Evolutionary conservation across 1,139 yeast genomes (phyloP).

Genomic region (Diutina siamensis): DNA sequence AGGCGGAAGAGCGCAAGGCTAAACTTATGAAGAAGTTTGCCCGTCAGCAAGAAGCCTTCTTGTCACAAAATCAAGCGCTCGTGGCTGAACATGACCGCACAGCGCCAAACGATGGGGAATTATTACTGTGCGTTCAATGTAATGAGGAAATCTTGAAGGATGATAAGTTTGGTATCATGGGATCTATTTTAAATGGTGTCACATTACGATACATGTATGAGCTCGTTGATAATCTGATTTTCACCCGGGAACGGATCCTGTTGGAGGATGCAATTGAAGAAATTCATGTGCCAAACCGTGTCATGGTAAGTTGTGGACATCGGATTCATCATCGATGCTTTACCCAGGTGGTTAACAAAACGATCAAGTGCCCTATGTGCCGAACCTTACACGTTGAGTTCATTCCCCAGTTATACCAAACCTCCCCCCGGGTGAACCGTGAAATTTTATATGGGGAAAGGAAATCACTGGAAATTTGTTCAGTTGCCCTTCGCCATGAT

Average conservation of each 20-base stretch:
- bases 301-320: background rate
- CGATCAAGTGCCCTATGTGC: background rate
- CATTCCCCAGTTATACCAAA: background rate
- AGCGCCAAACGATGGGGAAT: background rate
- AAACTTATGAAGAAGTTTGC: constrained; percentile 32
- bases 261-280: too few relatives aligned
- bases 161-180: background rate
- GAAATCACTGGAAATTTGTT: too few relatives aligned
- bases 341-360: background rate
- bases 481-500: too few relatives aligned
- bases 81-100: background rate
- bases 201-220: background rate
- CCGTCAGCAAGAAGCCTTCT: constrained; percentile 27
- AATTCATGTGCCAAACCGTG: background rate
- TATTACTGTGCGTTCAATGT: constrained; percentile 2
- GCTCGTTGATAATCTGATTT: background rate
- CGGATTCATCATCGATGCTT: background rate
- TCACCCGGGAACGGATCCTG: too few relatives aligned
- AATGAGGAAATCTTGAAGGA: background rate
- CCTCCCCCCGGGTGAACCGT: background rate
- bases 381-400: background rate
- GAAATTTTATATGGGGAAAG: too few relatives aligned
- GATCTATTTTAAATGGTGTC: background rate
- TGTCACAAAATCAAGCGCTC: constrained; percentile 16
- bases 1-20: constrained; percentile 26